Base-by-base conservation (phyloP, 192 early-diverging fungal species). In the Backusella sp. region DNA sequence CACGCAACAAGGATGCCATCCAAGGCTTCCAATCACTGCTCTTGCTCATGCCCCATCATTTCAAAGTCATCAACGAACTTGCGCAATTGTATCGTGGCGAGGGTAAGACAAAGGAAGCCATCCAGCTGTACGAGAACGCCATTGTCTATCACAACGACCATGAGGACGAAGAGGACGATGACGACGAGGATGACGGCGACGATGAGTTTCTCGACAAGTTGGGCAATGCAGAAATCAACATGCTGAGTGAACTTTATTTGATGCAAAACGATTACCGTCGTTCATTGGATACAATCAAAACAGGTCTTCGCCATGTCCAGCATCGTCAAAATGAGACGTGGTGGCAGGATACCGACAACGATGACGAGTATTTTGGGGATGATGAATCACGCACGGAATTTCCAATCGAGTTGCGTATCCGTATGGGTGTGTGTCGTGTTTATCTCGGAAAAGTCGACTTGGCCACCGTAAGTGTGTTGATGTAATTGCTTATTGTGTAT, bases 181-280 rank as follows among this genome's bases (percentile, higher is more conserved):
- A 79, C 1, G 82, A 78, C 17, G 84, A 82, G 74, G 79, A 78
- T 12, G 86, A 86, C 17, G 73, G 82, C 6, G 79, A 84, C 11
- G 53, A 74, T 14, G 79, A 77, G 3, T 82, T 79, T 37, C 77
- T 74, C 75, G 81, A 80, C 79, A 75, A 85, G 30, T 84, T 96
- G 74, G 84, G 94, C 73, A 95, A 90, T 78, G 88, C 95, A 39
- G 96, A 97, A 69, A 76, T 99, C 34, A 93, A 96, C 79, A 94
- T 95, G 84, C 79, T 97, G 65, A 90, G 91, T 41, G 96, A 98
- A 74, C 80, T 98, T 14, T 96, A 96, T 70, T 87, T 98, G 19
- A 87, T 94, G 72, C 80, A 86, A 34, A 87, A 88, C 44, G 93
- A 96, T 70, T 96, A 94, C 77, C 91, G 92, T 56, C 86, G 87